Percentiles rank a stretch among this genome's conserved stretches.
These are phyloP conservation scores for Musa balbisiana DNA, from an alignment of 202 grass and related monocot genomes.

Conservation along the genomic window DNA sequence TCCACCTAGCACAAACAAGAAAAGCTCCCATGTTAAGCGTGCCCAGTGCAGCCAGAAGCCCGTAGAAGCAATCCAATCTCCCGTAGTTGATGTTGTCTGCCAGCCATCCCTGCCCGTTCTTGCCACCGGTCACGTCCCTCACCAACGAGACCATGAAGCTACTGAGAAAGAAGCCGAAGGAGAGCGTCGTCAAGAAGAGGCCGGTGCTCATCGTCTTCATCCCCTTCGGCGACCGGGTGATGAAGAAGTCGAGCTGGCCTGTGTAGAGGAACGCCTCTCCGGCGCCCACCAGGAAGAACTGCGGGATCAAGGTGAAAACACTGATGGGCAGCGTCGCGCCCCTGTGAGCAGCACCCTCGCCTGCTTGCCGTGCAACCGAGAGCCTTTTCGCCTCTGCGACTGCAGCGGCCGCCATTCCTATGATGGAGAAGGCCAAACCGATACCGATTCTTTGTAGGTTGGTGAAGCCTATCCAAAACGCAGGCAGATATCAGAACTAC, in stretches of 20 bases:
- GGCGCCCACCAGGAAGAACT: constrained; percentile 81
- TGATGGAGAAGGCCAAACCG: constrained; percentile 53
- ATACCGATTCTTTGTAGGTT: constrained; percentile 74
- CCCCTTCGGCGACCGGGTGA: constrained; percentile 75
- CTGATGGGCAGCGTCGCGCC: constrained; percentile 45
- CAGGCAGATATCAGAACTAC: background rate
- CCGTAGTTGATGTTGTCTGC: constrained; percentile 67
- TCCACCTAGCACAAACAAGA: constrained; percentile 48
- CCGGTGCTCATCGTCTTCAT: constrained; percentile 99
- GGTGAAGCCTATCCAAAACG: constrained; percentile 34
- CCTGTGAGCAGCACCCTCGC: background rate
- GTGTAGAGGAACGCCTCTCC: constrained; percentile 91
- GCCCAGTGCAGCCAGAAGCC: constrained; percentile 60
- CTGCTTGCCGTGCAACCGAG: background rate
- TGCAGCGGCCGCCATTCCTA: constrained; percentile 57
- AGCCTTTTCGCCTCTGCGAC: constrained; percentile 44
- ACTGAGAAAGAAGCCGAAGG: constrained; percentile 84
- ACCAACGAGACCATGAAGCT: constrained; percentile 69
- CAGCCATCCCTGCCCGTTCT: constrained; percentile 39
- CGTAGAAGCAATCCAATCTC: constrained; percentile 78
- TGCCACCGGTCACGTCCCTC: constrained; percentile 32
- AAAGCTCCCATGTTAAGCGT: constrained; percentile 49
- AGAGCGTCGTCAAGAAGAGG: constrained; percentile 72
- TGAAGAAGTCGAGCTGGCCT: constrained; percentile 94
- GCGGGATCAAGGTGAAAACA: constrained; percentile 68